Conservation (phyloP, 176 grass and related monocot genomes). For the Eragrostis curvula region DNA sequence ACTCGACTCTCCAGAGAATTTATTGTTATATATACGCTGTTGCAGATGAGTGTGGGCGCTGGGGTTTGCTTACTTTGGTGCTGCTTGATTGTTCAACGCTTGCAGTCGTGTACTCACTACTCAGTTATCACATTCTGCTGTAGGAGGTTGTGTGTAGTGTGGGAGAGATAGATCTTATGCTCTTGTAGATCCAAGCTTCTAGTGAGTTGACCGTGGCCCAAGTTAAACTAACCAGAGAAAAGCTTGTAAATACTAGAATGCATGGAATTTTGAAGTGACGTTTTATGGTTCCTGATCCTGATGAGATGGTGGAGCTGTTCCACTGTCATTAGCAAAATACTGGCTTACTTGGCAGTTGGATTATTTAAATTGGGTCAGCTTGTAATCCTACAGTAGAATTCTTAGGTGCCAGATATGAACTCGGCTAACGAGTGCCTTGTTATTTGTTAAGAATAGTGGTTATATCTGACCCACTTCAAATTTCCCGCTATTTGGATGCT, state of each 20-base stretch:
- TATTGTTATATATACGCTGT: not conserved
- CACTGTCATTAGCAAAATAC: not conserved
- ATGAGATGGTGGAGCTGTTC: not conserved
- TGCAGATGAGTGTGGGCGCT: not conserved
- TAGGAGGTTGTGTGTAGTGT: not conserved
- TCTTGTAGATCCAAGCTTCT: constrained; percentile 32
- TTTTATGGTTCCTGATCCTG: not conserved
- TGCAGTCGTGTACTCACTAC: constrained; percentile 29
- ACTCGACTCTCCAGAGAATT: not conserved
- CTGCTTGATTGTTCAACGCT: not conserved
- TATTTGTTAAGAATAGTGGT: not conserved
- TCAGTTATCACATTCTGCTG: constrained; percentile 35
- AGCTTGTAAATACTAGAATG: not conserved
- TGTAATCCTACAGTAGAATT: not conserved
- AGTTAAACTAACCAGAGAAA: not conserved
- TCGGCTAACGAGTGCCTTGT: not conserved
- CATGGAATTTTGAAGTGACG: not conserved
- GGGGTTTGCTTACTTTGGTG: constrained; percentile 31
- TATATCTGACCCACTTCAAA: not conserved
- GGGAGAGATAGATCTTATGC: constrained; percentile 30
- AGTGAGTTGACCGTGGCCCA: constrained; percentile 36
- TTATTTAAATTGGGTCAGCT: not conserved
- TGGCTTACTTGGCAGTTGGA: not conserved
- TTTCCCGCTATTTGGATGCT: not conserved
- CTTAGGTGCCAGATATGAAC: not conserved